Conservation (phyloP, 108 stramenopile genomes). For the Epithemia pelagica region DNA sequence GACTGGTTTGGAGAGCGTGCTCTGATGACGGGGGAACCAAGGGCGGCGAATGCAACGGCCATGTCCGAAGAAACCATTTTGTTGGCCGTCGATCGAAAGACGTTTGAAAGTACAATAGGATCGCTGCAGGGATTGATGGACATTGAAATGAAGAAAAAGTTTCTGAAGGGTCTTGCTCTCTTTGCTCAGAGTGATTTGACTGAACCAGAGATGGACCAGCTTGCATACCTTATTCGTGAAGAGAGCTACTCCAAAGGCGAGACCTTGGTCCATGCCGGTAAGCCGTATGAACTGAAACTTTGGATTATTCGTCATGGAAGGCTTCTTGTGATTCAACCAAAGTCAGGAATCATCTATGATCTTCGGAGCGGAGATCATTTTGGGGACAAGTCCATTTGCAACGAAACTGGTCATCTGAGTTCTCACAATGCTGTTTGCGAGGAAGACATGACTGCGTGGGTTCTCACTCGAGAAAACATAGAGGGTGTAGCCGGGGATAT, state of each 20-base stretch:
- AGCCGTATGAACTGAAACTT: constrained; percentile 25
- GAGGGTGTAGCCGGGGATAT: constrained; percentile 61
- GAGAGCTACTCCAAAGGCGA: constrained; percentile 45
- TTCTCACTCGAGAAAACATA: constrained; percentile 35
- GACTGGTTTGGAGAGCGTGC: constrained; percentile 51
- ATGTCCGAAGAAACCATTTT: constrained; percentile 26
- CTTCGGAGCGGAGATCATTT: constrained; percentile 50
- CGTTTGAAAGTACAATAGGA: constrained; percentile 59
- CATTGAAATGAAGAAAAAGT: constrained; percentile 31
- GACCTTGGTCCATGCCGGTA: constrained; percentile 65
- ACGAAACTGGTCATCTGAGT: constrained; percentile 34
- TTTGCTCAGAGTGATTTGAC: constrained; percentile 60
- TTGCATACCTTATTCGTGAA: constrained; percentile 48
- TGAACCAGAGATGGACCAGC: constrained; percentile 46
- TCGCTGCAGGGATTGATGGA: constrained; percentile 46
- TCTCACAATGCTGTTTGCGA: constrained; percentile 39
- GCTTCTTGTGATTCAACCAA: constrained; percentile 22
- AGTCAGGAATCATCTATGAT: constrained; percentile 29
- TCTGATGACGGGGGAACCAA: constrained; percentile 34
- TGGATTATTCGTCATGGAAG: constrained; percentile 46
- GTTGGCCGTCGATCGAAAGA: constrained; percentile 39
- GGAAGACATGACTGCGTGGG: constrained; percentile 48
- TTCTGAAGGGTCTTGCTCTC: constrained; percentile 59
- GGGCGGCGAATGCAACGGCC: constrained; percentile 71
- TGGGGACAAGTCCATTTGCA: constrained; percentile 58